Base-by-base conservation (phyloP, 768 basidiomycete species). In the Pleurotus citrinopileatus region DNA sequence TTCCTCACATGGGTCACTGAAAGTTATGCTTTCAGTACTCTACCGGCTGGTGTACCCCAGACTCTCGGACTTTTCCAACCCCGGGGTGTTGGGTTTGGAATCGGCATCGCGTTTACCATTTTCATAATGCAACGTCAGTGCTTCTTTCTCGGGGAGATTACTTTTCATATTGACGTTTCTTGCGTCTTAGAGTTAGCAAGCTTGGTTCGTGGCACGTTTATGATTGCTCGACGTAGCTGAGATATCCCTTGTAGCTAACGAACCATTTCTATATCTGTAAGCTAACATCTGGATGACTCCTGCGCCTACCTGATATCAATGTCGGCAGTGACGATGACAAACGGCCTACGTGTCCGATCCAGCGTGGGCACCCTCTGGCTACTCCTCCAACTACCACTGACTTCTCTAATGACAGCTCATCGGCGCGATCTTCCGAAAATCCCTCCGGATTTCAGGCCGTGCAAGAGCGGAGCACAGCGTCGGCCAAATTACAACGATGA, bases 401-500 rank as follows among this genome's bases (percentile, higher is more conserved):
- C 27, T 3, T 43, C 38, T 3, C 10, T 40, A 7, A 12, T 6
- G 10, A 7, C 17, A 76, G 73, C 54, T 76, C 23, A 74, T 77
- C 32, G 77, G 75, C 2, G 63, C 60, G 26, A 80, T 88, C 27
- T 83, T 84, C 58, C 77, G 84, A 19, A 90, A 90, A 63, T 82
- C 85, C 0, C 68, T 89, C 34, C 78, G 86, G 10, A 68, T 89
- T 0, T 89, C 86, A 13, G 81, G 82, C 0, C 73, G 78, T 45
- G 74, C 85, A 7, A 73, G 84, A 17, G 55, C 78, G 23, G 72
- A 81, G 38, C 83, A 87, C 61, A 80, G 75, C 17, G 80, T 81
- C 37, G 87, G 87, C 0, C 74, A 85, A 61, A 82, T 88, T 45
- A 86, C 81, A 8, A 89, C 86, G 0, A 79, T 89, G 73, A 84